Evolutionary conservation across 2,329 filamentous ascomycete species (phyloP), one percentile per base, ranked within the genome.

Genomic region (Alternaria longipes): DNA sequence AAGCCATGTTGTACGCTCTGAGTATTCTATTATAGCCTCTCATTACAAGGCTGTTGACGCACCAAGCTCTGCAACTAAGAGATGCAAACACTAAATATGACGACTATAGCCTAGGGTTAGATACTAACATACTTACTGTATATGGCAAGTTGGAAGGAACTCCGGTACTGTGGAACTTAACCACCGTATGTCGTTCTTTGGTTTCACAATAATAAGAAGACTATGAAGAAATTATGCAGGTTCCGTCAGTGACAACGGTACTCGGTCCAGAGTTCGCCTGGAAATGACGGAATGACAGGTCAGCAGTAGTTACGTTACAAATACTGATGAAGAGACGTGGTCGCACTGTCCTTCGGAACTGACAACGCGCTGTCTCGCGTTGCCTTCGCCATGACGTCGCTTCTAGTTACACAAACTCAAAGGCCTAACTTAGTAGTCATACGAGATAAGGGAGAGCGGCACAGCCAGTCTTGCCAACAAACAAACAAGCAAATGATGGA

Each of bases 331-430:
- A 45, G 22, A 11, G 24, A n/a, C 28, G 4, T 16, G 3, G 16
- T 18, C 9, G 4, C 6, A 14, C 6, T 3, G 18, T 24, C 18
- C 40, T 24, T 42, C 3, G 0, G 12, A 5, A 42, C 20, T 20
- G 40, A 42, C 9, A 24, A 42, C 40, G 24, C 14, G 16, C 11
- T 7, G 2, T 18, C 20, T 16, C 9, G n/a, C 6, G 20, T 53
- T 55, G 45, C 45, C 50, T 56, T 61, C 28, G 6, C 26, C 18
- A 63, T 62, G 57, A 62, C 38, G 57, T 60, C 47, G 59, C 45
- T 49, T 54, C 51, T 30, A 16, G 16, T 59, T 45, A 47, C 36
- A 34, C 34, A 26, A 40, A 45, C 30, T 44, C 56, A 49, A 12
- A 30, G 28, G 22, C 50, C 42, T 46, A 11, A 1, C 28, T 11